Conservation (phyloP, 2,329 filamentous ascomycete species). For the Bipolaris oryzae region DNA sequence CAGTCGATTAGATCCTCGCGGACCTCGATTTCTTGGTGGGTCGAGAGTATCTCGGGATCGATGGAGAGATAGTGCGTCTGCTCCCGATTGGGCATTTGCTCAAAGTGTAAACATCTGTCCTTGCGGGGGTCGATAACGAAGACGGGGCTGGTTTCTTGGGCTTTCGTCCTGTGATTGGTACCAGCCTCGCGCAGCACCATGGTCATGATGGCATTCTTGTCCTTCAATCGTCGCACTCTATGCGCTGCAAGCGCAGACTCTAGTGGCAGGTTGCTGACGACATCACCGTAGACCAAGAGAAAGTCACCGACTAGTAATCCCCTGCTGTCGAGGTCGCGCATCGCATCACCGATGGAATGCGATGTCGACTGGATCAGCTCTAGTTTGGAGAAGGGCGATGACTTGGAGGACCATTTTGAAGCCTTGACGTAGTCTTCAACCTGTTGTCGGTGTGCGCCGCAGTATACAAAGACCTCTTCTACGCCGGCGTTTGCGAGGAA, state of each 20-base stretch:
- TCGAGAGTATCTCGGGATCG: slow-evolving; percentile 78
- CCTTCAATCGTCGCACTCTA: slow-evolving; percentile 76
- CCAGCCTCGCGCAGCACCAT: slow-evolving; percentile 85
- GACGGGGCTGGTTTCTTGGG: slow-evolving; percentile 74
- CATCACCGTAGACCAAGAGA: slow-evolving; percentile 87
- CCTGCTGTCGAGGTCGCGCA: slow-evolving; percentile 89
- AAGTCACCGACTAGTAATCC: slow-evolving; percentile 89
- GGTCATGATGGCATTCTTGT: slow-evolving; percentile 98
- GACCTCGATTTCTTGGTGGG: slow-evolving; percentile 77
- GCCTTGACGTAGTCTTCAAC: slow-evolving; percentile 83
- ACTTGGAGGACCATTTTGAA: slow-evolving; percentile 75
- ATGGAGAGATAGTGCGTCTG: slow-evolving; percentile 70
- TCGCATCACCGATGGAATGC: slow-evolving; percentile 87
- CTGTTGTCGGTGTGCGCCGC: slow-evolving; percentile 82
- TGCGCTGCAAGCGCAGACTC: slow-evolving; percentile 79
- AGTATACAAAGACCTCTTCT: slow-evolving; percentile 93
- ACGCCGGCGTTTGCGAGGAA: slow-evolving; percentile 95
- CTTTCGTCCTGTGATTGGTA: slow-evolving; percentile 75
- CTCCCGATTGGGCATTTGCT: slow-evolving; percentile 79
- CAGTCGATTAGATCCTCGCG: slow-evolving; percentile 90
- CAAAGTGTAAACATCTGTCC: slow-evolving; percentile 88
- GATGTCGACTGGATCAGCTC: slow-evolving; percentile 88
- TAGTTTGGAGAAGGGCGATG: slow-evolving; percentile 79
- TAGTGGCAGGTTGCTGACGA: slow-evolving; percentile 88
- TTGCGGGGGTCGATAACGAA: slow-evolving; percentile 85